Evolutionary conservation across 2,329 filamentous ascomycete genomes (phyloP).

Genomic region (Intubia oerlemansii): DNA sequence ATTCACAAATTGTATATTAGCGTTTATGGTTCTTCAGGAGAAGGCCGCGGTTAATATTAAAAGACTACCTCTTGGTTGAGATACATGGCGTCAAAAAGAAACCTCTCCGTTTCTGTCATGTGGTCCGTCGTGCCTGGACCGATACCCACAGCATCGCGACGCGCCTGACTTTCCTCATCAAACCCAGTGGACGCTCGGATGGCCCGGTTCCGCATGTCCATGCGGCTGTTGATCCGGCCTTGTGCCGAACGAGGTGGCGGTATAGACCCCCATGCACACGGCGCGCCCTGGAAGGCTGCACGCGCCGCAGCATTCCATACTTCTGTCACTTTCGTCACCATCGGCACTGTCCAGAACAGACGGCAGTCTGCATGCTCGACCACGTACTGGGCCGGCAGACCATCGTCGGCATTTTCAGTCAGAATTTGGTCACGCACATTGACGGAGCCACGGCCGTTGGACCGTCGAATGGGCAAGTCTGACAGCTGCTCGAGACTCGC

Average conservation of each 20-base stretch:
- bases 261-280: slow-evolving; percentile 2
- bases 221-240: slow-evolving; percentile 3
- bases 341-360: slow-evolving; percentile 27
- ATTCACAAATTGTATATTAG: too few relatives aligned
- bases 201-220: background rate
- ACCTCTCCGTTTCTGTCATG: too few relatives aligned
- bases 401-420: slow-evolving; percentile 15
- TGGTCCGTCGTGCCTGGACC: too few relatives aligned
- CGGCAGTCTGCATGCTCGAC: slow-evolving; percentile 27
- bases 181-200: too few relatives aligned
- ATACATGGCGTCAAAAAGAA: too few relatives aligned
- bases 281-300: slow-evolving; percentile 13
- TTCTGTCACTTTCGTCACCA: slow-evolving; percentile 22
- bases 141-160: too few relatives aligned
- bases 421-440: slow-evolving; percentile 20
- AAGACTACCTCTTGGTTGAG: too few relatives aligned
- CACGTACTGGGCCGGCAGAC: slow-evolving; percentile 24
- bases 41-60: too few relatives aligned
- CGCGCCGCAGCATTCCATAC: slow-evolving; percentile 24
- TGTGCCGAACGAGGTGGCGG: too few relatives aligned
- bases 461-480: slow-evolving; percentile 4
- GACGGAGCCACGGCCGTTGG: slow-evolving; percentile 8
- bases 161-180: too few relatives aligned
- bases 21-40: too few relatives aligned
- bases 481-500: slow-evolving; percentile 4